Evolutionary conservation across 305 asterid genomes (phyloP).

Genomic region (Solanum hybrid): DNA sequence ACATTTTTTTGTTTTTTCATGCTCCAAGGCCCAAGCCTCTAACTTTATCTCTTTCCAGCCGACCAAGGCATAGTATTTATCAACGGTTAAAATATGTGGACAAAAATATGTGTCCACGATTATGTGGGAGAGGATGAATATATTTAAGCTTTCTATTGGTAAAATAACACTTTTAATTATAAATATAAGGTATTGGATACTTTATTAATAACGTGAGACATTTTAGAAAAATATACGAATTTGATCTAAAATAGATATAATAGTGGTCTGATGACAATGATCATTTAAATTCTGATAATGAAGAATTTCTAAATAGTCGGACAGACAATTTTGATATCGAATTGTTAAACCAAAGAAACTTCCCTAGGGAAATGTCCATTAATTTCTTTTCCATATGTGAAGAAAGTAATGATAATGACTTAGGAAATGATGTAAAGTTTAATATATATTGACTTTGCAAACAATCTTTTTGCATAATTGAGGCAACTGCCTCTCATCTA

Average conservation of each 20-base stretch:
- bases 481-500: neutral
- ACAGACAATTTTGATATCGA: neutral
- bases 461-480: neutral
- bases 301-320: neutral
- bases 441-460: neutral
- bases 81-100: neutral
- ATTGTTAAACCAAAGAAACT: neutral
- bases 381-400: neutral
- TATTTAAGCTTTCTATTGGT: neutral
- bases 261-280: neutral
- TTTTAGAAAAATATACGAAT: no score
- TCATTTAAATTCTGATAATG: neutral
- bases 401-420: neutral
- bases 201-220: neutral
- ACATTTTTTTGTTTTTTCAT: neutral
- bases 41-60: neutral
- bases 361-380: neutral
- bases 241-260: neutral
- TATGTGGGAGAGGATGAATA: neutral
- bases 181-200: neutral
- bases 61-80: neutral
- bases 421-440: neutral
- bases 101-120: neutral
- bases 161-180: no score
- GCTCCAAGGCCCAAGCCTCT: neutral